These are phyloP conservation scores for Solanum hybrid DNA, from an alignment of 305 asterid species.

Conservation along the genomic window DNA sequence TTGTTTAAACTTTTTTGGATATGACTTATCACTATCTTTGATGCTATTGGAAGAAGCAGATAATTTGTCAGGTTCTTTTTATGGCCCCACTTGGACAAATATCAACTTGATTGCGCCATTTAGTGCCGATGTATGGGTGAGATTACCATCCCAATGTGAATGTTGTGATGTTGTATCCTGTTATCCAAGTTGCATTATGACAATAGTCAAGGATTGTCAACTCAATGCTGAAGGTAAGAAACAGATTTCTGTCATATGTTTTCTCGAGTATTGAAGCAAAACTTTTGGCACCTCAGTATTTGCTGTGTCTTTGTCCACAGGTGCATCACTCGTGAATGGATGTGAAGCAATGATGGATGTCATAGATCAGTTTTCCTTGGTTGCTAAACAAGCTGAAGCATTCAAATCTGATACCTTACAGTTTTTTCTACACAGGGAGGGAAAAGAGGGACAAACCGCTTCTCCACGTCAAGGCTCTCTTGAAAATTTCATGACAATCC, in stretches of 20 bases:
- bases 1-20: constrained; percentile 66
- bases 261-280: neutral
- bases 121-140: constrained; percentile 79
- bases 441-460: constrained; percentile 25
- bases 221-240: constrained; percentile 57
- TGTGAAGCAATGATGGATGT: constrained; percentile 47
- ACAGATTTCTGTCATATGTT: constrained; percentile 13
- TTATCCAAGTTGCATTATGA: constrained; percentile 60
- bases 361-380: constrained; percentile 62
- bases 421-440: constrained; percentile 44
- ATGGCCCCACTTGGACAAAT: constrained; percentile 18
- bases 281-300: neutral
- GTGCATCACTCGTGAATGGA: constrained; percentile 39
- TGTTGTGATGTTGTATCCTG: constrained; percentile 23
- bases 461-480: constrained; percentile 32
- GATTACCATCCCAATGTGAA: constrained; percentile 50
- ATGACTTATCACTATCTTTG: constrained; percentile 65
- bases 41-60: constrained; percentile 30
- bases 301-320: constrained; percentile 36
- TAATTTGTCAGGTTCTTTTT: constrained; percentile 22
- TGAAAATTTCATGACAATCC: constrained; percentile 39
- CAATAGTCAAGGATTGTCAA: constrained; percentile 46
- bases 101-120: constrained; percentile 47
- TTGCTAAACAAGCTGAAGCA: constrained; percentile 37
- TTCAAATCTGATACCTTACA: constrained; percentile 47